These are phyloP conservation scores for Keithomyces neogunnii DNA, from an alignment of 2,329 filamentous ascomycete genomes.

Conservation along the genomic window DNA sequence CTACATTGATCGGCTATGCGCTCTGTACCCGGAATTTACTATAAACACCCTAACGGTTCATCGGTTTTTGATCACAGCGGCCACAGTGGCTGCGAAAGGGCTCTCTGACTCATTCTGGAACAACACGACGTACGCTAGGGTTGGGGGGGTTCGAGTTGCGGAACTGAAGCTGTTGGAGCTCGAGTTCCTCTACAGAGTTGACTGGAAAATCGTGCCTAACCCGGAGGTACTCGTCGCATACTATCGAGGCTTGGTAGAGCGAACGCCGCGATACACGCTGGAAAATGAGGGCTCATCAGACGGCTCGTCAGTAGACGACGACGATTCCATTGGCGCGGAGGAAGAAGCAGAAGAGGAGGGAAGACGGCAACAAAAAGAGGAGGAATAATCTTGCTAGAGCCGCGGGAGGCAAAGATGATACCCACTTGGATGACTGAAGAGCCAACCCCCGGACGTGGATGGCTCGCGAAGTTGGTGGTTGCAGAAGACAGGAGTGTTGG, in stretches of 20 bases:
- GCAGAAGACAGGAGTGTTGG: not conserved
- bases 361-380: constrained; percentile 12
- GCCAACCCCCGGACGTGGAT: not conserved
- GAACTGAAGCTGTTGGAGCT: constrained; percentile 88
- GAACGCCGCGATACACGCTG: constrained; percentile 47
- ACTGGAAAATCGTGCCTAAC: constrained; percentile 95
- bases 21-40: constrained; percentile 87
- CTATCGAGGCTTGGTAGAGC: constrained; percentile 75
- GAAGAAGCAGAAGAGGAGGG: constrained; percentile 24
- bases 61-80: constrained; percentile 91
- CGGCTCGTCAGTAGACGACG: not conserved
- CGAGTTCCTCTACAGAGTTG: constrained; percentile 84
- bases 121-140: constrained; percentile 89
- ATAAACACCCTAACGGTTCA: constrained; percentile 96
- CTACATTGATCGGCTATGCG: constrained; percentile 92
- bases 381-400: not conserved
- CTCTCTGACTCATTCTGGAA: constrained; percentile 98
- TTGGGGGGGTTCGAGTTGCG: constrained; percentile 83
- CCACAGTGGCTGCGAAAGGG: constrained; percentile 91
- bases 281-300: constrained; percentile 27
- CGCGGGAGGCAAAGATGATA: constrained; percentile 9
- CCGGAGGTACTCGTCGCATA: constrained; percentile 91
- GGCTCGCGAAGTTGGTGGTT: not conserved
- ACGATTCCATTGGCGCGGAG: constrained; percentile 20
- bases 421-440: constrained; percentile 1